A percentile compares a stretch with the other conserved stretches of the same genome.
phyloP scores from a whole-genome alignment of 306 rosid genomes.

The Prunus campanulata region DNA sequence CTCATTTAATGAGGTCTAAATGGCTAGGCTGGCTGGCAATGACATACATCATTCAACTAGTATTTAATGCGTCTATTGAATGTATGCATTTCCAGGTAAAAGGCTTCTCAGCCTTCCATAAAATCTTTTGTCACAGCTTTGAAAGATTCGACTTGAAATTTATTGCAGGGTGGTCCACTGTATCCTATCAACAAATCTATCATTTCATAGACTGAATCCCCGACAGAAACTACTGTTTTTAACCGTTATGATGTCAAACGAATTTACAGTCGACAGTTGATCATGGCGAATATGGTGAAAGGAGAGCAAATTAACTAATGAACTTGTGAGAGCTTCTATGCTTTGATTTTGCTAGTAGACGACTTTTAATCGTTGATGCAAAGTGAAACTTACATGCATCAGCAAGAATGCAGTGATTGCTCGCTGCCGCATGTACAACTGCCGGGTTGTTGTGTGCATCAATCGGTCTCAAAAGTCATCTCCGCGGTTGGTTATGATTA shows the following conservation, averaged over 20 bases:
- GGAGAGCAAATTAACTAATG: not conserved
- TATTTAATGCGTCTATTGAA: too few species aligned
- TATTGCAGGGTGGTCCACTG: not conserved
- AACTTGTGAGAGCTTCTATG: not conserved
- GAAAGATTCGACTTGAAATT: not conserved
- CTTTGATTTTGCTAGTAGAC: too few species aligned
- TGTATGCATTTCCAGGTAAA: too few species aligned
- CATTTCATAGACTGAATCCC: not conserved
- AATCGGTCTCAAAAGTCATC: not conserved
- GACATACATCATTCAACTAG: too few species aligned
- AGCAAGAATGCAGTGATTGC: too few species aligned
- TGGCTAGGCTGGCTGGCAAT: too few species aligned
- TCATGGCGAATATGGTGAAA: not conserved
- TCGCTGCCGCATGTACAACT: too few species aligned
- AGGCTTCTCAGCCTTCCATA: too few species aligned
- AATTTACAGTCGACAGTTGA: not conserved
- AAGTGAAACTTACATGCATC: too few species aligned
- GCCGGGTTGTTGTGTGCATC: not conserved
- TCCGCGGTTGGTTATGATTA: not conserved
- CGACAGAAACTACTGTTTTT: not conserved
- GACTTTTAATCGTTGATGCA: too few species aligned
- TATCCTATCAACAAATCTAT: not conserved
- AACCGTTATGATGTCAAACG: not conserved
- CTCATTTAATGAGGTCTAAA: too few species aligned
- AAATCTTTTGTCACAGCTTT: not conserved